Evolutionary conservation across 2,329 filamentous ascomycete genomes (phyloP).

Genomic region (Fusarium pseudonygamai): DNA sequence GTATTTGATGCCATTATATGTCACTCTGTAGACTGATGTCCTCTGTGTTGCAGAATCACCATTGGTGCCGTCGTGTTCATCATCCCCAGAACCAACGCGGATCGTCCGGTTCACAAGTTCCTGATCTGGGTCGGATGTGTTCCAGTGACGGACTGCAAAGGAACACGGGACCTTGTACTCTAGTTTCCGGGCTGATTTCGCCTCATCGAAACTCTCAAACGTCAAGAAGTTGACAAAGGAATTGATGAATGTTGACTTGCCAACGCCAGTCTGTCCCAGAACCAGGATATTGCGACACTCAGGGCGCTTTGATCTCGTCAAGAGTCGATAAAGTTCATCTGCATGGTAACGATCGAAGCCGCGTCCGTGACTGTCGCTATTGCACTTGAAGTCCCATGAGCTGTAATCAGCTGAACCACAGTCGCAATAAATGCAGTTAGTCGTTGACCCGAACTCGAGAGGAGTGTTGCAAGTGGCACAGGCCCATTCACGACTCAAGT

Average conservation of each 20-base stretch:
- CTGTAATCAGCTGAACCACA: constrained; percentile 46
- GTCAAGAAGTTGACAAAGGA: constrained; percentile 57
- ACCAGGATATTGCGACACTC: constrained; percentile 55
- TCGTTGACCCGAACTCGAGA: constrained; percentile 4
- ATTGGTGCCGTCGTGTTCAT: constrained; percentile 14
- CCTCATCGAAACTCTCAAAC: constrained; percentile 51
- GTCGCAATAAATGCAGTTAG: constrained; percentile 49
- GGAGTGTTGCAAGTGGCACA: neutral
- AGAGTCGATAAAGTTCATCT: neutral
- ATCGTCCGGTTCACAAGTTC: constrained; percentile 7
- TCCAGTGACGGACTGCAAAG: neutral
- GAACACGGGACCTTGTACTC: constrained; percentile 27
- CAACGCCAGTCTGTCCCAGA: constrained; percentile 58
- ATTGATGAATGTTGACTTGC: constrained; percentile 61
- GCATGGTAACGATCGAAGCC: constrained; percentile 12
- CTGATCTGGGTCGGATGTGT: neutral
- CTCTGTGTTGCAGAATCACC: constrained; percentile 26
- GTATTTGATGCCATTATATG: neutral
- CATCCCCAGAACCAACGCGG: constrained; percentile 10
- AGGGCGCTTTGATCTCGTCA: neutral
- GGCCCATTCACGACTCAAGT: constrained; percentile 3
- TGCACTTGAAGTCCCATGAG: constrained; percentile 48
- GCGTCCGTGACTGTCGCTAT: constrained; percentile 35
- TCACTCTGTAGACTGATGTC: constrained; percentile 1
- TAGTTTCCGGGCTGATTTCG: constrained; percentile 17